These are phyloP conservation scores for Kuraishia molischiana DNA, from an alignment of 805 yeast species.

Conservation along the genomic window DNA sequence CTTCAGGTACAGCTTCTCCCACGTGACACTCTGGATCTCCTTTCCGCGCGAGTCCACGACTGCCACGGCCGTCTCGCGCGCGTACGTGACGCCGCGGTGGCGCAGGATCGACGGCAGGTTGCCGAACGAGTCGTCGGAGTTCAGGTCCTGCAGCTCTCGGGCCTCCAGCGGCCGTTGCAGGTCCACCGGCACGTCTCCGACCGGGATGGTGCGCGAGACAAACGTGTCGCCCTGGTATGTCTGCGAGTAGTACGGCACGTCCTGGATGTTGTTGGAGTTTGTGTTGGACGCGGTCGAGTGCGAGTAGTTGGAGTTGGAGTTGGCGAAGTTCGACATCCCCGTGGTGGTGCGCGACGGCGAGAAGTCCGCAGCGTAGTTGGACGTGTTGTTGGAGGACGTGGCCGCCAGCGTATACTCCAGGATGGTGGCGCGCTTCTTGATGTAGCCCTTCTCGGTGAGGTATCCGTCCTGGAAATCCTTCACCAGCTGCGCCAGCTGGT, in stretches of 20 bases:
- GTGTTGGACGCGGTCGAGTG: neutral
- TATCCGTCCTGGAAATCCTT: conserved; percentile 57
- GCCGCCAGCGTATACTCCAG: conserved; percentile 7
- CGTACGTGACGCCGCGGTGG: conserved; percentile 57
- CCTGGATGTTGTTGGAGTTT: too few species aligned
- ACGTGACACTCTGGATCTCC: conserved; percentile 63
- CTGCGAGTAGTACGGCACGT: neutral
- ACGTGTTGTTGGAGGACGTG: neutral
- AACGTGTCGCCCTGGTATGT: neutral
- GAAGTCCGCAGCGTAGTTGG: neutral
- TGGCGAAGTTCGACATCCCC: neutral
- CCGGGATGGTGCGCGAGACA: neutral
- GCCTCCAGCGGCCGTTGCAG: conserved; percentile 60
- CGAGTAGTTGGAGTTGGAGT: neutral
- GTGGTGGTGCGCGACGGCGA: neutral
- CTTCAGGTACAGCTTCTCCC: conserved; percentile 81
- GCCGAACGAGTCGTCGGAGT: conserved; percentile 35
- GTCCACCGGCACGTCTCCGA: conserved; percentile 16
- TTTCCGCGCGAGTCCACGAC: conserved; percentile 74
- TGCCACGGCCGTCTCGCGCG: conserved; percentile 61
- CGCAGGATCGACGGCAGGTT: conserved; percentile 65
- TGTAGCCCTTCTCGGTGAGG: conserved; percentile 64
- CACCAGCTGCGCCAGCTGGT: conserved; percentile 29
- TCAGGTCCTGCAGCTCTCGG: conserved; percentile 29
- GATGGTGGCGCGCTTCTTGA: conserved; percentile 41